Evolutionary conservation across 148 eudicot species (phyloP).

Genomic region (Cornus suecica): DNA sequence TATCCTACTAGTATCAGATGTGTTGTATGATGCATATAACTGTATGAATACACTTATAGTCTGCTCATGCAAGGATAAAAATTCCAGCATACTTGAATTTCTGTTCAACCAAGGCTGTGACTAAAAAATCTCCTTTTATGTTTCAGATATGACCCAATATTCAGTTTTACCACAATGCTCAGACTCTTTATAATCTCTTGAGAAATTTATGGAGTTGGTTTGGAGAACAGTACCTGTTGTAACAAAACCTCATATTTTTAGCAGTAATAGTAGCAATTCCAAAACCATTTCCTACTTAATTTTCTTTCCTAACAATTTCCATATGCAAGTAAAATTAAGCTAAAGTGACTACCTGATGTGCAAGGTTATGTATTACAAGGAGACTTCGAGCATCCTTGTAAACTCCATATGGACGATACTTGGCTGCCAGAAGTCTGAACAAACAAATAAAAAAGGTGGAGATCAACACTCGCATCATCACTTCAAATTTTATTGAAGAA

Average conservation of each 20-base stretch:
- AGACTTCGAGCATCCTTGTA: constrained; percentile 92
- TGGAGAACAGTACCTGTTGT: not conserved
- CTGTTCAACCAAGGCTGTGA: not conserved
- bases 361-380: constrained; percentile 82
- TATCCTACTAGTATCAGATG: not conserved
- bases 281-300: not conserved
- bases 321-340: not conserved
- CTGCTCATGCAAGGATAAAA: not conserved
- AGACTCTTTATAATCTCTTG: not conserved
- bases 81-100: not conserved
- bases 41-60: not conserved
- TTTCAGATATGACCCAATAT: not conserved
- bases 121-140: not conserved
- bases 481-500: not conserved
- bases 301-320: not conserved
- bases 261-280: not conserved
- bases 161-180: constrained; percentile 1
- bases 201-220: not conserved
- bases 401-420: constrained; percentile 95
- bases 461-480: constrained; percentile 3
- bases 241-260: not conserved
- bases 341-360: constrained; percentile 73
- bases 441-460: constrained; percentile 10
- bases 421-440: constrained; percentile 85
- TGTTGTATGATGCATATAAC: not conserved